Evolutionary conservation across 805 yeast genomes (phyloP).

Genomic region (Yarrowia hollandica): DNA sequence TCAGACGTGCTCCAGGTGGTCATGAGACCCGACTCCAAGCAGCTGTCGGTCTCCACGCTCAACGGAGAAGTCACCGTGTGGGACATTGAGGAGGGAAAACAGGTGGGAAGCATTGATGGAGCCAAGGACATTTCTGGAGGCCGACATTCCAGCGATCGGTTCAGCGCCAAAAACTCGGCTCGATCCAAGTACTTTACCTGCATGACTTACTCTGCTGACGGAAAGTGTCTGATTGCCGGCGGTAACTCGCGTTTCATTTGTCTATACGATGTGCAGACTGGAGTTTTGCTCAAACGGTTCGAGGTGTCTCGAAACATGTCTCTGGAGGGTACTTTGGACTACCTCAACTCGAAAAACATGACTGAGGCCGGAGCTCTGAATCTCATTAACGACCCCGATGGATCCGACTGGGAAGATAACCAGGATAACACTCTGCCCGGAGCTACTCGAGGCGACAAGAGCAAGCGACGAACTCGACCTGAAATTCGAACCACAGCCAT

Average conservation of each 20-base stretch:
- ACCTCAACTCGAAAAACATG: conserved; percentile 75
- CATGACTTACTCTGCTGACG: conserved; percentile 85
- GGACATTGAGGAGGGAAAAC: conserved; percentile 80
- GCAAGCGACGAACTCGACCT: conserved; percentile 72
- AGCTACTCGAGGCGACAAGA: conserved; percentile 76
- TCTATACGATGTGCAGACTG: conserved; percentile 84
- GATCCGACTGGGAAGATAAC: conserved; percentile 81
- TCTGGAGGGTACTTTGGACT: conserved; percentile 79
- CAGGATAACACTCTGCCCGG: conserved; percentile 81
- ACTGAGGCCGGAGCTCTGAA: conserved; percentile 87
- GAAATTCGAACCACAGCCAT: conserved; percentile 79
- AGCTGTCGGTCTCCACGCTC: conserved; percentile 81
- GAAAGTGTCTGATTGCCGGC: conserved; percentile 82
- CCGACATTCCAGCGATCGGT: conserved; percentile 77
- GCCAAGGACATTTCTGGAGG: conserved; percentile 85
- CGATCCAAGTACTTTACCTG: conserved; percentile 83
- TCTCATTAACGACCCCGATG: conserved; percentile 76
- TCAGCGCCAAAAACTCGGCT: conserved; percentile 74
- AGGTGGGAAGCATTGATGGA: conserved; percentile 80
- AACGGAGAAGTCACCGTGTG: conserved; percentile 85
- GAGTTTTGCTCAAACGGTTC: conserved; percentile 79
- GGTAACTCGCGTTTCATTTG: conserved; percentile 92
- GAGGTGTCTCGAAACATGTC: conserved; percentile 87
- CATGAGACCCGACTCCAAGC: conserved; percentile 91
- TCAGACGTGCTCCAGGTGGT: conserved; percentile 82